These are phyloP conservation scores for Lactarius vividus DNA, from an alignment of 768 basidiomycete genomes.

Conservation along the genomic window DNA sequence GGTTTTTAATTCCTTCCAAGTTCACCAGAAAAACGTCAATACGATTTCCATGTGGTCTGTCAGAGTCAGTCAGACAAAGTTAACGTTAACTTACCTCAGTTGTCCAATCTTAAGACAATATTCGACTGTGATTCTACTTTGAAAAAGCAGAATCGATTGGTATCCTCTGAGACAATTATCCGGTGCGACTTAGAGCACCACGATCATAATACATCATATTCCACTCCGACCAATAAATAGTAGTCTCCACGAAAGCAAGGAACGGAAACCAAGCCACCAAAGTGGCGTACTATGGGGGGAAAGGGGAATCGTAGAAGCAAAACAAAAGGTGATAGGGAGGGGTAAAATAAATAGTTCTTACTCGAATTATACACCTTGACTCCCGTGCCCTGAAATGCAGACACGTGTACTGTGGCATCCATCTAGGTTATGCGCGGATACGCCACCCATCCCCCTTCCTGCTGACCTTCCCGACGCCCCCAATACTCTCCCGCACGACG, in stretches of 20 bases:
- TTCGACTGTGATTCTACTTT: too few species aligned
- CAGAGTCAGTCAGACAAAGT: too few species aligned
- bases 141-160: too few species aligned
- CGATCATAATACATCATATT: background rate
- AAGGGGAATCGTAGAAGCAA: background rate
- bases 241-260: background rate
- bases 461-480: conserved; percentile 77
- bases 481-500: conserved; percentile 89
- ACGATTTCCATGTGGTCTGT: too few species aligned
- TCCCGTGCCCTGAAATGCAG: background rate
- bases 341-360: background rate
- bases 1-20: too few species aligned
- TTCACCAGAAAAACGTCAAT: too few species aligned
- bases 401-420: background rate
- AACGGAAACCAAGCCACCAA: background rate
- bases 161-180: too few species aligned
- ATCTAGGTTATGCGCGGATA: conserved; percentile 50
- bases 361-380: background rate
- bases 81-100: too few species aligned
- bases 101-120: too few species aligned
- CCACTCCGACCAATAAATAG: background rate
- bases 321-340: background rate
- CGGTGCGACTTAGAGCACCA: background rate
- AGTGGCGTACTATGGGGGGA: background rate
- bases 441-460: conserved; percentile 80